Evolutionary conservation across 2,329 filamentous ascomycete genomes (phyloP), one percentile per base, ranked within the genome.

Genomic region (Fusarium metavorans): DNA sequence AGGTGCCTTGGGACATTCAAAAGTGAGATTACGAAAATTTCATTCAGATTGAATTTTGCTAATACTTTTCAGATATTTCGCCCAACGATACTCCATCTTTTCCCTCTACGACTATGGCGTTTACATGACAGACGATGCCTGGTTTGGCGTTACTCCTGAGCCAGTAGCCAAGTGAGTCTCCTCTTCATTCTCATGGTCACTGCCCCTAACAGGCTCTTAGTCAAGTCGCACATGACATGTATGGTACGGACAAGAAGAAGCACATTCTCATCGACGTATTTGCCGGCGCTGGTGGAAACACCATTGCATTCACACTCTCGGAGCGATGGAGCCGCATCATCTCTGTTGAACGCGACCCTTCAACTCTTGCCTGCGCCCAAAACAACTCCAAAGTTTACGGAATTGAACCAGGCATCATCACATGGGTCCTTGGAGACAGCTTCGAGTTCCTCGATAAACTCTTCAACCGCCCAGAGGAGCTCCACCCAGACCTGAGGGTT

Each of bases 61-160:
- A 66, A 64, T 10, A 27, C 16, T 2, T 2, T 20, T 5, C 6
- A 97, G 95, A 82, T 99, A 99, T 84, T 99, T 94, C 90, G 88
- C 92, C 18, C 95, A 98, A 80, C 91, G 97, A 69, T 92, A 97
- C 82, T 92, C 92, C 62, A 94, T 99, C 75, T 99, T 97, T 84
- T 92, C 92, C 18, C 89, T 89, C 77, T 99, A 98, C 81, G 93
- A 98, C 81, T 89, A 95, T 68, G 96, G 95, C 65, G 89, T 99
- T 75, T 93, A 92, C 87, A 91, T 99, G 88, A 99, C 97, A 0
- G 92, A 97, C 81, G 93, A 96, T 84, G 93, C 95, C 64, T 99
- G 97, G 97, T 99, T 97, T 82, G 97, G 95, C 65, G 95, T 98
- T 9, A 99, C 97, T 0, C 95, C 97, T 16, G 96, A 99, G 82